A percentile compares a stretch with the other conserved stretches of the same genome.
Conservation (phyloP, 1,284 basidiomycete genomes). For the Pterulicium gracile region DNA sequence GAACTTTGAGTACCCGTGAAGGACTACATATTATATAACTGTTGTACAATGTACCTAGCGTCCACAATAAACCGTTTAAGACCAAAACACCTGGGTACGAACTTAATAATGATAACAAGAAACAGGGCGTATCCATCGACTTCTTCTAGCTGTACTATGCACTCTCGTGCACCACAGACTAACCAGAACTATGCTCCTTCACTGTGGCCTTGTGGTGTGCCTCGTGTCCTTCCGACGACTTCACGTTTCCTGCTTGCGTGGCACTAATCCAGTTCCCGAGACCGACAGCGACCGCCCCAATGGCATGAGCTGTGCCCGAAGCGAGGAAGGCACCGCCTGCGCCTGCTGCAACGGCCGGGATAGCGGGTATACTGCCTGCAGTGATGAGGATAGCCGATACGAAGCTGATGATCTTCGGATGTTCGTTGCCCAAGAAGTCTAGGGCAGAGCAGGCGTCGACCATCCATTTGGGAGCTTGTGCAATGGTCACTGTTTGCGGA, state of each 20-base stretch:
- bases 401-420: conserved; percentile 65
- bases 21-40: too few relatives aligned
- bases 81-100: too few relatives aligned
- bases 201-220: too few relatives aligned
- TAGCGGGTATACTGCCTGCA: conserved; percentile 57
- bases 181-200: too few relatives aligned
- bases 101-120: too few relatives aligned
- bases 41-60: too few relatives aligned
- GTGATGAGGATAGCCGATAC: conserved; percentile 68
- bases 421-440: conserved; percentile 60
- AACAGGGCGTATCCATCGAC: too few relatives aligned
- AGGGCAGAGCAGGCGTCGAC: conserved; percentile 64
- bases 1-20: too few relatives aligned
- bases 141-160: too few relatives aligned
- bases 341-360: conserved; percentile 53
- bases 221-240: background rate
- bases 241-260: conserved; percentile 17
- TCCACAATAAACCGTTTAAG: too few relatives aligned
- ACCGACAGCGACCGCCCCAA: conserved; percentile 65
- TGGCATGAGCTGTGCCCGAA: conserved; percentile 58
- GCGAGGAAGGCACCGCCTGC: conserved; percentile 63
- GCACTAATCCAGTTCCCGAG: conserved; percentile 44
- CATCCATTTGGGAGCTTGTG: conserved; percentile 61
- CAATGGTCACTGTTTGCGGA: conserved; percentile 30
- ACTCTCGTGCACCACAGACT: too few relatives aligned